Evolutionary conservation across 371 early-diverging fungal species (phyloP), one percentile per base, ranked within the genome.

Genomic region (Rhizopus microsporus): DNA sequence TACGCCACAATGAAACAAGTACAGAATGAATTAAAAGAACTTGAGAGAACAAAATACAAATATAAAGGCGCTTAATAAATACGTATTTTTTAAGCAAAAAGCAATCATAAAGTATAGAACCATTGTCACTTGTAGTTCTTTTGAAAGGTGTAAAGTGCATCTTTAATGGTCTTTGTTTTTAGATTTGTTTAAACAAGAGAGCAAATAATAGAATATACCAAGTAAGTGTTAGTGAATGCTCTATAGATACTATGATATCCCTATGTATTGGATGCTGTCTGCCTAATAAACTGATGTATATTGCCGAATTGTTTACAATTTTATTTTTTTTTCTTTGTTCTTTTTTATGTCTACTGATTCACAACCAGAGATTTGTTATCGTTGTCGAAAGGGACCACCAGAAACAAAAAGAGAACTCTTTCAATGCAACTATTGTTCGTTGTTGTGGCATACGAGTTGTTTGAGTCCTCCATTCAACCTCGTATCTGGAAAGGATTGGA

Each of bases 371-470:
- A 1, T 60, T 38, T 90, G 90, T 62, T 87, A 80, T 44, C 71
- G 75, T 38, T 90, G 90, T 59, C 69, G 78, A 35, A 73, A 78
- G 44, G 75, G 82, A 9, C 75, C 87, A 0, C 12, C 44, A 30
- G 48, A 47, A 47, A 55, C 77, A 8, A 61, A 72, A 7, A 67
- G 59, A 13, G 72, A 65, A 29, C 66, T 88, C 3, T 71, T 92
- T 43, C 63, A 75, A 31, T 94, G 95, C 63, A 92, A 90, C 63
- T 87, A 84, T 65, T 94, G 95, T 60, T 67, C 74, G 31, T 64
- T 86, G 12, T 77, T 70, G 63, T 95, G 93, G 94, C 95, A 95
- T 68, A 68, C 88, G 66, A 90, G 90, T 62, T 95, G 95, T 68
- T 57, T 92, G 31, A 29, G 35, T 31, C 74, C 78, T 43, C 93